Percentiles rank a stretch among this genome's conserved stretches.
phyloP scores from a whole-genome alignment of 352 stramenopile species.

The Globisporangium polare region DNA sequence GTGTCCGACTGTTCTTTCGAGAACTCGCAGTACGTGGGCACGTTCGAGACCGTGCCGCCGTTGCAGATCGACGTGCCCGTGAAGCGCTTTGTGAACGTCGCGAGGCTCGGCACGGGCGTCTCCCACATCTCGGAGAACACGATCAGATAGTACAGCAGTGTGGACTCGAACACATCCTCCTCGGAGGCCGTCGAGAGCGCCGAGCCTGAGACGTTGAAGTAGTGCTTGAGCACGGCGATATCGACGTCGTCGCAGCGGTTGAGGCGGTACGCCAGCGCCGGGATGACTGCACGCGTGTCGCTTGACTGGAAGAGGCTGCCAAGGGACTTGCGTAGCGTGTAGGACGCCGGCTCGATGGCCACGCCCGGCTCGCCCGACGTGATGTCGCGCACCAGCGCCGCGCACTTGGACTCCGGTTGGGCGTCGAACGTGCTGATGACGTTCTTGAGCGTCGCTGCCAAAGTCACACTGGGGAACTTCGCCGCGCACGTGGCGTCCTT shows the following conservation, averaged over 20 bases:
- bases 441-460: background rate
- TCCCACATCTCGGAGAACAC: constrained; percentile 58
- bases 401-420: constrained; percentile 6
- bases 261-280: background rate
- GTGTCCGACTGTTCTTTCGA: constrained; percentile 33
- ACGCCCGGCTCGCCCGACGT: background rate
- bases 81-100: constrained; percentile 28
- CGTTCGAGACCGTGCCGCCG: constrained; percentile 18
- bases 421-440: background rate
- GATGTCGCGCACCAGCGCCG: background rate
- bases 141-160: constrained; percentile 40
- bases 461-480: too few relatives aligned
- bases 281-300: background rate
- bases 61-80: constrained; percentile 21
- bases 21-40: constrained; percentile 49
- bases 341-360: background rate
- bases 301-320: background rate
- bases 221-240: background rate
- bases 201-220: background rate
- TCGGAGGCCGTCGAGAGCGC: background rate
- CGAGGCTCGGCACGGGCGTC: constrained; percentile 17
- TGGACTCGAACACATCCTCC: constrained; percentile 26
- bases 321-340: background rate
- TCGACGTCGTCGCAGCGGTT: background rate
- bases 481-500: constrained; percentile 17